Conservation (phyloP, 2,329 filamentous ascomycete genomes). For the Chaetomium olivaceum region DNA sequence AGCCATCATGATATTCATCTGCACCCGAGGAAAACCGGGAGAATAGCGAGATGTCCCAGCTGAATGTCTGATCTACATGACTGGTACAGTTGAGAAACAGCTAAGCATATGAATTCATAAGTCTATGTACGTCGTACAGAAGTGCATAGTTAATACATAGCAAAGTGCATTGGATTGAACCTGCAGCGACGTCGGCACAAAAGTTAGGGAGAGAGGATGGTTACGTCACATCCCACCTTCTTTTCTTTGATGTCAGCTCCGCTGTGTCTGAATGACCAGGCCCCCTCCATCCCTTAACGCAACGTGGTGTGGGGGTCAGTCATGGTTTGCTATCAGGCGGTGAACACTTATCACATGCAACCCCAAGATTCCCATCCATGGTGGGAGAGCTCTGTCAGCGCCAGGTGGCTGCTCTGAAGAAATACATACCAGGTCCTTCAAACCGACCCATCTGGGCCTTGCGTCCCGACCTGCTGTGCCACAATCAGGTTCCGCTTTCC, state of each 20-base stretch:
- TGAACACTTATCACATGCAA: neutral
- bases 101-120: neutral
- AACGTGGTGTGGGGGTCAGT: neutral
- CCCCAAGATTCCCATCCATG: neutral
- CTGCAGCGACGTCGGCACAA: neutral
- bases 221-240: conserved; percentile 13
- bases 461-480: neutral
- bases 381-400: neutral
- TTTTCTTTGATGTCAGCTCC: neutral
- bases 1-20: neutral
- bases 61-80: neutral
- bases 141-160: neutral
- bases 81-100: neutral
- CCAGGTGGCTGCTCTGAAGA: neutral
- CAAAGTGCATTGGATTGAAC: neutral
- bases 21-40: neutral
- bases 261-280: no score
- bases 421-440: neutral
- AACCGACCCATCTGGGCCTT: neutral
- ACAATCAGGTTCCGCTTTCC: neutral
- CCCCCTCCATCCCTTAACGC: neutral
- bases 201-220: neutral
- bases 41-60: neutral
- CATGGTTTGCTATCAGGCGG: neutral
- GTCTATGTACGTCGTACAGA: neutral